These are phyloP conservation scores for Rhizopogon vinicolor DNA, from an alignment of 768 basidiomycete species.

Conservation along the genomic window DNA sequence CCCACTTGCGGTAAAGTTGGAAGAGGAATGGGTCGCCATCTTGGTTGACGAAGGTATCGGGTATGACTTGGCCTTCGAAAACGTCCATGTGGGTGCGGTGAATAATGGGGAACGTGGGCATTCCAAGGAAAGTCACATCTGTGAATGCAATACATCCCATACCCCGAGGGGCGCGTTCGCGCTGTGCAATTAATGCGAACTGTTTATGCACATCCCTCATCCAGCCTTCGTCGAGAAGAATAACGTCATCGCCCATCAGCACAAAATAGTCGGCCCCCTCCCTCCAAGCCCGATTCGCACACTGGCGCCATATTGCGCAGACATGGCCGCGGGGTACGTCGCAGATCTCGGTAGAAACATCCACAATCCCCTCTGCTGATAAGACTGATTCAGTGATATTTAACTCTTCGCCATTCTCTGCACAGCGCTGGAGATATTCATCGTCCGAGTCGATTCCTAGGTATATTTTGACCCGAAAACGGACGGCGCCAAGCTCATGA, in stretches of 20 bases:
- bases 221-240: constrained; percentile 49
- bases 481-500: constrained; percentile 21
- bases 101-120: constrained; percentile 59
- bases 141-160: constrained; percentile 58
- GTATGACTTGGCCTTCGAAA: constrained; percentile 46
- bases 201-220: constrained; percentile 35
- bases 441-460: constrained; percentile 52
- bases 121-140: constrained; percentile 50
- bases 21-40: constrained; percentile 56
- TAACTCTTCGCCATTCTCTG: constrained; percentile 2
- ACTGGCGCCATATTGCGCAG: constrained; percentile 50
- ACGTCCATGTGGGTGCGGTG: constrained; percentile 53
- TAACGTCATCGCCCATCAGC: constrained; percentile 53
- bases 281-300: constrained; percentile 42
- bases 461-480: constrained; percentile 40
- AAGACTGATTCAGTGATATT: constrained; percentile 36
- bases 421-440: constrained; percentile 26
- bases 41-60: constrained; percentile 51
- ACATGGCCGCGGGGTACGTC: constrained; percentile 40
- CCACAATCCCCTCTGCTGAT: constrained; percentile 28
- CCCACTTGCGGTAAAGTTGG: constrained; percentile 58
- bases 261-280: constrained; percentile 47
- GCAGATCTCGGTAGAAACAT: constrained; percentile 34
- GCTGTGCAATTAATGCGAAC: constrained; percentile 32
- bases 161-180: constrained; percentile 33